phyloP scores from a whole-genome alignment of 192 early-diverging fungal species.

The Paraglomus occultum region DNA sequence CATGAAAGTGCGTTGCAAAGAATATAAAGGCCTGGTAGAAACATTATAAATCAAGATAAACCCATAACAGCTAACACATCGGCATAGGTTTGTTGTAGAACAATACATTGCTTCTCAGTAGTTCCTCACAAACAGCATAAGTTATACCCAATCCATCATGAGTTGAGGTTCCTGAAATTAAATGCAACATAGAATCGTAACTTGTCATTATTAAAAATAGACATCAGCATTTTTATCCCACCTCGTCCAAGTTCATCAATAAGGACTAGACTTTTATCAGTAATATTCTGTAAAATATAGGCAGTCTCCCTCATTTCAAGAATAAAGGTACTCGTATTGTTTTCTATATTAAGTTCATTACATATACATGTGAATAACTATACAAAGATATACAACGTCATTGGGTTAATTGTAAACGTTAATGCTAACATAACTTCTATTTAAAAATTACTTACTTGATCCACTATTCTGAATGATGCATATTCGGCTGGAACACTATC shows the following conservation, averaged over 20 bases:
- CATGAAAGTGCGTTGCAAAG: conserved; percentile 79
- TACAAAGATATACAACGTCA: not conserved
- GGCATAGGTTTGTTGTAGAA: not conserved
- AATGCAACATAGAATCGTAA: not conserved
- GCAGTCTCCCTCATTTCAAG: conserved; percentile 85
- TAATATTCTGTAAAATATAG: conserved; percentile 74
- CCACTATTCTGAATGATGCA: conserved; percentile 68
- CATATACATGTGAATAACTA: conserved; percentile 75
- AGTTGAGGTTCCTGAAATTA: conserved; percentile 56
- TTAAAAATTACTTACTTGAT: conserved; percentile 39
- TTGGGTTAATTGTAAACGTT: not conserved
- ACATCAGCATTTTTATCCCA: not conserved
- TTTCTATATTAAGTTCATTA: conserved; percentile 60
- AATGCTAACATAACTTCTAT: not conserved
- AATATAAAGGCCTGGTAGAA: conserved; percentile 53
- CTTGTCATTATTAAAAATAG: not conserved
- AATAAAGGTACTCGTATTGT: conserved; percentile 75
- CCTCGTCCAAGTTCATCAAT: conserved; percentile 91
- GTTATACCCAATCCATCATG: conserved; percentile 72
- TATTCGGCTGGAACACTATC: conserved; percentile 77
- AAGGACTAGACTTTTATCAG: conserved; percentile 67
- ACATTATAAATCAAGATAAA: conserved; percentile 1
- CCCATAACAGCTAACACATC: not conserved
- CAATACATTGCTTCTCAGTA: conserved; percentile 45
- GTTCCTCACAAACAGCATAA: conserved; percentile 69